Base-by-base conservation (phyloP, 768 basidiomycete species). In the Auriscalpium vulgare region DNA sequence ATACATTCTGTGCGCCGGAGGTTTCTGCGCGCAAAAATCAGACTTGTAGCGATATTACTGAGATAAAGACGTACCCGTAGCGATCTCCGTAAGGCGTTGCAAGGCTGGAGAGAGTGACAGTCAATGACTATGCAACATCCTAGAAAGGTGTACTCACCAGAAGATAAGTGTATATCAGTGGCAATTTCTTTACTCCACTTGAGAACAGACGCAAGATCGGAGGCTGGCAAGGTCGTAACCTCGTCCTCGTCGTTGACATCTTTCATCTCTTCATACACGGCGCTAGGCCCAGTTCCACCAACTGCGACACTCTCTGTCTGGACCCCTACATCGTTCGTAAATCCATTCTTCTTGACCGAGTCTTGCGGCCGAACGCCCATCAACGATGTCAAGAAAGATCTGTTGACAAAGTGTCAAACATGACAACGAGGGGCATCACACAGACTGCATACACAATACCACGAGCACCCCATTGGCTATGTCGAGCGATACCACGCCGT, bases 161-260 rank as follows among this genome's bases (percentile, higher is more conserved):
- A 83, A 43, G 79, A 79, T 19, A 87, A 68, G 59, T 86, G 85
- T 44, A 87, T 85, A 66, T 87, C 84, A 38, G 83, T 81, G 0
- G 85, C 85, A 13, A 89, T 86, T 53, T 85, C 82, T 65, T 85
- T 84, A 62, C 83, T 86, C 81, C 84, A 86, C 62, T 82, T 84
- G 36, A 88, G 73, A 50, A 89, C 86, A 0, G 84, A 81, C 21
- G 81, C 81, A 11, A 87, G 70, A 64, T 87, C 83, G 49, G 78
- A 72, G 14, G 84, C 83, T 57, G 75, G 75, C 38, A 86, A 65
- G n/a, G 75, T 78, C 1, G 78, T 76, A 51, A 71, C 66, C 14
- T 83, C 82, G 58, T 81, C 80, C 50, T 80, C 79, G 45, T 81
- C 79, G 3, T 72, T 72, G 14, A 67, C 61, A 47, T 75, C 73